Evolutionary conservation across 2,329 filamentous ascomycete species (phyloP).

Genomic region (Fusarium armeniacum): DNA sequence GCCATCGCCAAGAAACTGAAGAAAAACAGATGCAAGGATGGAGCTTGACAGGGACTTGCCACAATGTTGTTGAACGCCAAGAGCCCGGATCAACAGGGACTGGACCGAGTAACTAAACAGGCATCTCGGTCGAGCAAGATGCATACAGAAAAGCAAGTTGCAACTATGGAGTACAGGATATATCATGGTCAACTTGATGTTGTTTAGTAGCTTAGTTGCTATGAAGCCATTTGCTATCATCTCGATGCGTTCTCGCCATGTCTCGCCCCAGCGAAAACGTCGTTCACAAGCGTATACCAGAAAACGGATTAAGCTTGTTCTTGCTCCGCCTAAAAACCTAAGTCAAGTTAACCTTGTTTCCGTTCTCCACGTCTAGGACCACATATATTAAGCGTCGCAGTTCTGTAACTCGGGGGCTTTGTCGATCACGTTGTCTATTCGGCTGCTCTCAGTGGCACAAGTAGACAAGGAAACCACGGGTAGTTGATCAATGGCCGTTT

Average conservation of each 20-base stretch:
- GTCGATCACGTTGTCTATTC: conserved; percentile 13
- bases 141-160: neutral
- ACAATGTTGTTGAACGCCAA: conserved; percentile 30
- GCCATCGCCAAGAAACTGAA: conserved; percentile 32
- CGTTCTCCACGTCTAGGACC: conserved; percentile 15
- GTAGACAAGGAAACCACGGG: neutral
- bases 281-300: conserved; percentile 3
- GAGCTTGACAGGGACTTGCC: conserved; percentile 27
- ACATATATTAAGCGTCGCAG: conserved; percentile 4
- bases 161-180: neutral
- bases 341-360: conserved; percentile 19
- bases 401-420: conserved; percentile 16
- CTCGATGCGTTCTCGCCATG: neutral
- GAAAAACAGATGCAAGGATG: conserved; percentile 9
- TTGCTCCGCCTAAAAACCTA: neutral
- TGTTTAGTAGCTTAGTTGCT: neutral
- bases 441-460: conserved; percentile 2
- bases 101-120: conserved; percentile 7
- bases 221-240: neutral
- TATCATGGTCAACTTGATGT: too few species aligned
- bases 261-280: neutral
- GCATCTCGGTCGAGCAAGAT: neutral
- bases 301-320: conserved; percentile 20
- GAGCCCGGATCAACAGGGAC: conserved; percentile 36
- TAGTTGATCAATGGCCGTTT: conserved; percentile 6